Conservation (phyloP, 345 rosid species). For the Cochlearia excelsa region DNA sequence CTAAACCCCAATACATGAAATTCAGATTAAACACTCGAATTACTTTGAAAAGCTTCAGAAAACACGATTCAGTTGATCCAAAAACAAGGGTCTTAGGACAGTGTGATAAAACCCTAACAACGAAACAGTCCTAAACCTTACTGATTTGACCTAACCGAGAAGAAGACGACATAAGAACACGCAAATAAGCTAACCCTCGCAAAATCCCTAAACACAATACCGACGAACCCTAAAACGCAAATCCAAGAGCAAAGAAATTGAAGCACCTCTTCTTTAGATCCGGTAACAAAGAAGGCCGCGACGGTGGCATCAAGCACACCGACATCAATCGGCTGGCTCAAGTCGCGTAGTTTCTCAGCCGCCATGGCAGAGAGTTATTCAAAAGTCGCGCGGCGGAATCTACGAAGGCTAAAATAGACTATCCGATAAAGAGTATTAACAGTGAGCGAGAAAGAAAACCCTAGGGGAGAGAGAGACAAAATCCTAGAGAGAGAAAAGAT, state of each 20-base stretch:
- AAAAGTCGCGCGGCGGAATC: not conserved
- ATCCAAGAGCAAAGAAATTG: slow-evolving; percentile 24
- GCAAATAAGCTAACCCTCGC: not conserved
- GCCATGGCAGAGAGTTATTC: slow-evolving; percentile 54
- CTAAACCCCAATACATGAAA: slow-evolving; percentile 16
- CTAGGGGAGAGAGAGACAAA: slow-evolving; percentile 44
- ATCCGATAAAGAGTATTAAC: slow-evolving; percentile 36
- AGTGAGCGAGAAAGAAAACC: slow-evolving; percentile 46
- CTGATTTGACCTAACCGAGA: slow-evolving; percentile 18
- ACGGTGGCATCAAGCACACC: slow-evolving; percentile 86
- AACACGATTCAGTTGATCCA: not conserved
- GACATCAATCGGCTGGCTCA: slow-evolving; percentile 90
- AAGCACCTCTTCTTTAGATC: slow-evolving; percentile 95
- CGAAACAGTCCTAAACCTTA: slow-evolving; percentile 13
- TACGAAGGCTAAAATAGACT: slow-evolving; percentile 9
- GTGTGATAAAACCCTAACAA: slow-evolving; percentile 28
- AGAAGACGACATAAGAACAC: slow-evolving; percentile 10
- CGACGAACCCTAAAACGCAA: slow-evolving; percentile 1
- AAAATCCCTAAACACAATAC: not conserved
- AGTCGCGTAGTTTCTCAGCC: slow-evolving; percentile 91
- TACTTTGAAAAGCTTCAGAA: not conserved
- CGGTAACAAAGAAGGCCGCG: slow-evolving; percentile 93
- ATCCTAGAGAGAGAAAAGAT: not conserved
- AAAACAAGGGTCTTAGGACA: not conserved
- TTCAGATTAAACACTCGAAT: not conserved